Evolutionary conservation across 179 eudicot genomes (phyloP), one percentile per base, ranked within the genome.

Genomic region (Corrigiola litoralis): DNA sequence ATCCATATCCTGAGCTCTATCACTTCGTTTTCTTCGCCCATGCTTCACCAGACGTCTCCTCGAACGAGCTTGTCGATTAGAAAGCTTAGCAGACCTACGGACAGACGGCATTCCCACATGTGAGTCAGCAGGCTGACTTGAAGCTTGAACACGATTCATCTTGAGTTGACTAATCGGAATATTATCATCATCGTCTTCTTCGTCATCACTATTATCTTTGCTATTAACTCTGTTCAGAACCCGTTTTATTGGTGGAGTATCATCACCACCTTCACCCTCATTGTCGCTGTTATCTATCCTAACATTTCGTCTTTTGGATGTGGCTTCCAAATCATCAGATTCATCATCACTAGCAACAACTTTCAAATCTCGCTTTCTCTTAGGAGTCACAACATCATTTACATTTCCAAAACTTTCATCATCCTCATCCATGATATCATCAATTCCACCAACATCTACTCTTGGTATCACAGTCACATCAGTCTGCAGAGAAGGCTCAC

Each of bases 101-200:
- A 24, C 60, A 38, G 69, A 38, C 2, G 0, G 3, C 0, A 12
- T 52, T 65, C 31, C 52, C 75, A 33, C 51, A 69, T 27, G 37
- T 45, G 34, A 58, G 61, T 61, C 72, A 38, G 51, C 28, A 45
- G 63, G 17, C 44, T 44, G 50, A 38, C 52, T 58, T 36, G 47
- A 33, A 57, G 60, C 70, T n/a, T 11, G 69, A 55, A 24, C 47
- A 45, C 33, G 59, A 23, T 72, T 80, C 34, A 52, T 66, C 67
- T 1, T 62, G 57, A 78, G 72, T 68, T 70, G 74, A 65, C 84
- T 40, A 65, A 89, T 78, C 33, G 86, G 90, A 67, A 79, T 60
- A 41, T 81, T 55, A 71, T 84, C 90, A 61, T 88, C 86, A 65
- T 60, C 77, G 20, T 79, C 85, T 69, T 84, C 90, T 60, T 88